A percentile compares a stretch with the other conserved stretches of the same genome.
phyloP scores from a whole-genome alignment of 1,139 yeast species.

The Sporopachydermia cereana region DNA sequence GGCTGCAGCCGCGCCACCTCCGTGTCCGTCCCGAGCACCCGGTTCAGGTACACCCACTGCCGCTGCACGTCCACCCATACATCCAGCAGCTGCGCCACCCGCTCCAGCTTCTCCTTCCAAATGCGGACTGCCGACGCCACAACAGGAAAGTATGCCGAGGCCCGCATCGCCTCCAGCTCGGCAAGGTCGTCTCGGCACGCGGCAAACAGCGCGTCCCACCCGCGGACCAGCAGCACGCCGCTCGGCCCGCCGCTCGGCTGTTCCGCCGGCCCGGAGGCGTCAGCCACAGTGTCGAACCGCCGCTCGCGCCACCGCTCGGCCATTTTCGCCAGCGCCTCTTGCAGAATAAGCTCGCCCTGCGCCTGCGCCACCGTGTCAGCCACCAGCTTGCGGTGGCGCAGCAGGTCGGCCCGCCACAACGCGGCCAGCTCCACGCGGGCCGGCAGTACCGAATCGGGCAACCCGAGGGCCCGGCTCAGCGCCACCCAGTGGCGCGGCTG shows the following conservation, averaged over 20 bases:
- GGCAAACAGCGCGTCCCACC: constrained; percentile 58
- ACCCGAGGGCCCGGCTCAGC: constrained; percentile 28
- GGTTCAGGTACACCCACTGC: constrained; percentile 83
- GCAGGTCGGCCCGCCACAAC: constrained; percentile 47
- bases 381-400: constrained; percentile 34
- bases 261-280: constrained; percentile 21
- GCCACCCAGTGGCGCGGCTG: constrained; percentile 60
- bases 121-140: constrained; percentile 50
- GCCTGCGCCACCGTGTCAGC: constrained; percentile 51
- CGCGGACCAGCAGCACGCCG: constrained; percentile 36
- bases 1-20: constrained; percentile 60
- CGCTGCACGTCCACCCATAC: constrained; percentile 77
- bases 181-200: constrained; percentile 50
- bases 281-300: constrained; percentile 37
- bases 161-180: constrained; percentile 57
- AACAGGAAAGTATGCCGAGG: constrained; percentile 48
- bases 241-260: background rate
- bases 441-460: constrained; percentile 19
- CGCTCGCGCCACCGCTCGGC: constrained; percentile 34
- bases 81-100: constrained; percentile 43
- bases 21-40: constrained; percentile 51
- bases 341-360: constrained; percentile 58
- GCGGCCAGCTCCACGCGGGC: constrained; percentile 37
- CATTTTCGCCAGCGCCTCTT: constrained; percentile 37
- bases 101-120: constrained; percentile 46